Evolutionary conservation across 768 basidiomycete genomes (phyloP).

Genomic region (Kwoniella botswanensis): DNA sequence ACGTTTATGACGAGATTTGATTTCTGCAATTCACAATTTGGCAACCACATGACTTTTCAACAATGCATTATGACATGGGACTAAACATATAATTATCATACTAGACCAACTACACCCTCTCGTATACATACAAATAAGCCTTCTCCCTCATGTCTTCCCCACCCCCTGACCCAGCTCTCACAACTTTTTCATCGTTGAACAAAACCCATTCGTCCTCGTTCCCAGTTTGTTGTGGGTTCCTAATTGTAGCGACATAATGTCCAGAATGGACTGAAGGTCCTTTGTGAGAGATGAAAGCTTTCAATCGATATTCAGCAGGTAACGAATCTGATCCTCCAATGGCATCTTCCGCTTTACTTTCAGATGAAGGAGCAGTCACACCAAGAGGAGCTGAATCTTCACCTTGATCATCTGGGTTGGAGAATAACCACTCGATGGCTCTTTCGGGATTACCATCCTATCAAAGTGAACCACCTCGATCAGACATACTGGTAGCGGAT

Average conservation of each 20-base stretch:
- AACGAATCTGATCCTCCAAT: constrained; percentile 66
- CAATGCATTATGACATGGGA: too few relatives aligned
- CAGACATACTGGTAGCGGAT: not conserved
- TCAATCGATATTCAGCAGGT: constrained; percentile 78
- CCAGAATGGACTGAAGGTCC: constrained; percentile 89
- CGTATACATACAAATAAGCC: constrained; percentile 94
- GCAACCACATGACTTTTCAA: too few relatives aligned
- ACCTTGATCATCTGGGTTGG: constrained; percentile 83
- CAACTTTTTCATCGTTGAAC: constrained; percentile 96
- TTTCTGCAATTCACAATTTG: too few relatives aligned
- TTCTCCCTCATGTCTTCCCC: constrained; percentile 78
- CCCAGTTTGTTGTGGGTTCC: constrained; percentile 75
- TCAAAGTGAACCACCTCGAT: not conserved
- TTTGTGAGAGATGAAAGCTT: constrained; percentile 97
- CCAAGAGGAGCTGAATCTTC: constrained; percentile 58
- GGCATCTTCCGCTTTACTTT: not conserved
- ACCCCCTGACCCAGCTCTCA: constrained; percentile 81
- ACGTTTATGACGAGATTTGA: too few relatives aligned
- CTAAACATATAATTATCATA: not conserved
- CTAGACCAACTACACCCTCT: constrained; percentile 61
- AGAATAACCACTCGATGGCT: constrained; percentile 96
- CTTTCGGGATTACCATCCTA: constrained; percentile 78
- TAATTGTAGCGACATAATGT: constrained; percentile 56
- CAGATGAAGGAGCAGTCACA: constrained; percentile 28
- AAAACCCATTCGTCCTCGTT: constrained; percentile 75